Conservation (phyloP, 108 stramenopile genomes). For the Discostella stelligeroides region DNA sequence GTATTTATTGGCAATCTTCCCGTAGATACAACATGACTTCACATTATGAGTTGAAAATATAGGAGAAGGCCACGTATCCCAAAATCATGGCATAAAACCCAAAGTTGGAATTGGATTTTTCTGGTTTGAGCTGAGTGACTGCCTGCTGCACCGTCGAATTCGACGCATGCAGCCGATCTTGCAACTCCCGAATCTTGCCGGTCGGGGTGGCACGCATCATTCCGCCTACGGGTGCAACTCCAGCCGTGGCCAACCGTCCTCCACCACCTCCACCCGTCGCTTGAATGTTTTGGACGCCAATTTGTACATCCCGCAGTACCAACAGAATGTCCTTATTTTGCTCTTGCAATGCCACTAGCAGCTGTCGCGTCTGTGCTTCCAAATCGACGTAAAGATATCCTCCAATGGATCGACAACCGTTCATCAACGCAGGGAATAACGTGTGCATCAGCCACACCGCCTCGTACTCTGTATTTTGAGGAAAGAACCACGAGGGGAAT, state of each 20-base stretch:
- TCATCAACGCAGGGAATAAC: constrained; percentile 98
- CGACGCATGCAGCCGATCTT: constrained; percentile 76
- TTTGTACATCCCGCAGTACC: constrained; percentile 94
- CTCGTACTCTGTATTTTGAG: constrained; percentile 90
- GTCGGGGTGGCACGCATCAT: constrained; percentile 74
- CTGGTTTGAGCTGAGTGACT: constrained; percentile 71
- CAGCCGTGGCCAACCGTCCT: constrained; percentile 49
- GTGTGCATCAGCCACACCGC: constrained; percentile 88
- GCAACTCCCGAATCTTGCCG: constrained; percentile 86
- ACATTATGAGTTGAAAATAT: constrained; percentile 66
- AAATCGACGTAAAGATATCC: constrained; percentile 92
- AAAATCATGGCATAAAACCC: constrained; percentile 92
- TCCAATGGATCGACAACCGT: constrained; percentile 96
- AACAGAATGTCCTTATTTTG: constrained; percentile 94
- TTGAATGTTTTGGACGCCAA: constrained; percentile 83
- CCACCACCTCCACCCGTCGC: constrained; percentile 57
- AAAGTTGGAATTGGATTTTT: constrained; percentile 64
- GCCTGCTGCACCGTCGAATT: constrained; percentile 86
- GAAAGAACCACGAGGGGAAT: constrained; percentile 90
- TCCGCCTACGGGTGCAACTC: constrained; percentile 49
- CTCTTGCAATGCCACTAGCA: constrained; percentile 89
- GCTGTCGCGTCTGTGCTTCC: constrained; percentile 87
- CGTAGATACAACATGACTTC: neutral
- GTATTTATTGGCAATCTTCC: constrained; percentile 76
- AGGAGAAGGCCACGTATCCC: constrained; percentile 88